Conservation (phyloP, 352 stramenopile species). For the Pythium grandisporangium region DNA sequence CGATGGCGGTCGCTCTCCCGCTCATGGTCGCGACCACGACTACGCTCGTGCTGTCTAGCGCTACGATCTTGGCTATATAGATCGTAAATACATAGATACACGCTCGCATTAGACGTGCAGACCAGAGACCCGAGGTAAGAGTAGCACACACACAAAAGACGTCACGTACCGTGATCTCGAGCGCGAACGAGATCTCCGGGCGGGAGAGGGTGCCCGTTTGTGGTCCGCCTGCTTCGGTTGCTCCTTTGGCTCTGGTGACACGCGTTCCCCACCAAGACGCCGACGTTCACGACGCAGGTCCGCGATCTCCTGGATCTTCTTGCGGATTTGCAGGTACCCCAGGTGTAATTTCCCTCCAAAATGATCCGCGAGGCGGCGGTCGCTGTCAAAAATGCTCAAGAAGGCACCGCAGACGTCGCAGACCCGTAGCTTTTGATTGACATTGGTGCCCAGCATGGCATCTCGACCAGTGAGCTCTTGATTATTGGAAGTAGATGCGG, state of each 20-base stretch:
- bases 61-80: too few species aligned
- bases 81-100: too few species aligned
- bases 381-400: slow-evolving; percentile 89
- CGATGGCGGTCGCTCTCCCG: slow-evolving; percentile 10
- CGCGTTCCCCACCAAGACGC: slow-evolving; percentile 3
- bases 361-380: slow-evolving; percentile 83
- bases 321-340: slow-evolving; percentile 84
- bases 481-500: too few species aligned
- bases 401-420: slow-evolving; percentile 90
- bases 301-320: slow-evolving; percentile 72
- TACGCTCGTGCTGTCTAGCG: too few species aligned
- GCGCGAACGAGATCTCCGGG: slow-evolving; percentile 15
- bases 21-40: too few species aligned
- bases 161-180: slow-evolving; percentile 13
- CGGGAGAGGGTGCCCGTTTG: slow-evolving; percentile 13
- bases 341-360: slow-evolving; percentile 89
- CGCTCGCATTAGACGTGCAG: too few species aligned
- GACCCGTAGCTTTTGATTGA: slow-evolving; percentile 82
- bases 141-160: not conserved
- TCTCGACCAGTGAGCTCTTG: too few species aligned
- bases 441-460: too few species aligned
- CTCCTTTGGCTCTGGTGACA: not conserved
- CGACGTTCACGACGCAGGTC: slow-evolving; percentile 21
- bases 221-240: slow-evolving; percentile 2
- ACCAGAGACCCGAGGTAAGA: not conserved